Base-by-base conservation (phyloP, 2,329 filamentous ascomycete genomes). In the Ophiostoma himal-ulmi region DNA sequence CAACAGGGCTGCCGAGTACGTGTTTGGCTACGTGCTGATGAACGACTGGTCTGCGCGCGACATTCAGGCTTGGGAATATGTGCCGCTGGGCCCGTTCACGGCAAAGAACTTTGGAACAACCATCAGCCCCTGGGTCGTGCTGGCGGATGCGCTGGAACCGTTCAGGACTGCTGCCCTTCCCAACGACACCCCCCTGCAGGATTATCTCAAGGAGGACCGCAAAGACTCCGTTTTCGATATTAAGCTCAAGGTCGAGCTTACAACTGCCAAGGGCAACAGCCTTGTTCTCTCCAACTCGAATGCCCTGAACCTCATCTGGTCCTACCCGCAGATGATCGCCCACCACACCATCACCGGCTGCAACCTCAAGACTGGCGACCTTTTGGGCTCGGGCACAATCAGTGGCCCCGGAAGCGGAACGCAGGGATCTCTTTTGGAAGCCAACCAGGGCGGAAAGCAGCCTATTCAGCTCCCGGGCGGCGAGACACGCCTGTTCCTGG, bases 1-100 rank as follows among this genome's bases (percentile, higher is more conserved):
- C 34, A 80, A 81, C 2, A 81, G 89, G 64, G 92, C 92, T 0
- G 87, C 89, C 69, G 85, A 91, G 26, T 84, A 88, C 75, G 83
- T 96, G 37, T 95, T 95, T 76, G 92, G 92, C 14, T 83, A 92
- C 37, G 92, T 95, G 0, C 80, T 96, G 71, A 86, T 96, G 83
- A 96, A 96, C 75, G 92, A 96, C 79, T 96, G 92, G 92, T 92
- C 89, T 70, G 92, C 92, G 5, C 83, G 92, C 73, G 92, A 95
- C 75, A 89, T 95, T 67, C 92, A 96, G 77, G 85, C 86, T 0
- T 95, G 91, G 91, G 92, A 96, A 79, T 94, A 93, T 74, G 85
- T 94, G 10, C 92, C 92, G 0, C 81, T 94, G 10, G 92, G 92
- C 0, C 92, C 92, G 0, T 94, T 95, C 81, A 93, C 92, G 72